Base-by-base conservation (phyloP, 768 basidiomycete species). In the Pluteus cervinus region DNA sequence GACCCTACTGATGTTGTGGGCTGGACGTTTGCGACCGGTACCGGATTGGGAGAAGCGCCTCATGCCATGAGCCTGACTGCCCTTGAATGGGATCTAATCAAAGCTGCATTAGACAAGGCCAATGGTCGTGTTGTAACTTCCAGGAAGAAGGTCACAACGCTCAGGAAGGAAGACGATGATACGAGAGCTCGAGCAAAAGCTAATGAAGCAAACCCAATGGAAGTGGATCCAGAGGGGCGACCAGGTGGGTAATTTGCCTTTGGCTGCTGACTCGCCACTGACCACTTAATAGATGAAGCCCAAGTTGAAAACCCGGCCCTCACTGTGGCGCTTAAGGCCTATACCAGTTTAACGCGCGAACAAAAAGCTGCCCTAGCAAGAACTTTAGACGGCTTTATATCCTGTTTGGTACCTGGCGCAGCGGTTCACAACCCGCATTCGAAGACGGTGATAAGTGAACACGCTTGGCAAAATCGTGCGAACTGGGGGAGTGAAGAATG, bases 101-200 rank as follows among this genome's bases (percentile, higher is more conserved):
- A 76, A 55, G 79, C 76, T 12, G 88, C 85, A 2, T 54, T 97
- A 45, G 86, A 93, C 53, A 96, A 97, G 63, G 83, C 89, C 4
- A 88, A 89, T 54, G 92, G 92, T 9, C 70, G 92, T 20, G 87
- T 94, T 17, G 72, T 79, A 42, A 76, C 82, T 29, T 83, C 89
- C 14, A 71, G 81, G 54, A 67, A 78, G 43, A 86, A 83, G 54
- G 79, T 93, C 4, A 71, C 74, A 1, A 69, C 69, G 5, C 58
- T 96, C 48, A 73, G 86, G 55, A 87, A 87, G 58, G 92, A 93
- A 52, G 91, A 92, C 23, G 91, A 96, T 47, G 86, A 88, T 44
- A 81, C 75, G 14, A 71, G 82, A 18, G 92, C 88, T 15, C 71
- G 77, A 32, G 83, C 67, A 24, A 86, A 81, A 46, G 85, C 84